These are phyloP conservation scores for Plenodomus tracheiphilus DNA, from an alignment of 2,329 filamentous ascomycete genomes.

Conservation along the genomic window DNA sequence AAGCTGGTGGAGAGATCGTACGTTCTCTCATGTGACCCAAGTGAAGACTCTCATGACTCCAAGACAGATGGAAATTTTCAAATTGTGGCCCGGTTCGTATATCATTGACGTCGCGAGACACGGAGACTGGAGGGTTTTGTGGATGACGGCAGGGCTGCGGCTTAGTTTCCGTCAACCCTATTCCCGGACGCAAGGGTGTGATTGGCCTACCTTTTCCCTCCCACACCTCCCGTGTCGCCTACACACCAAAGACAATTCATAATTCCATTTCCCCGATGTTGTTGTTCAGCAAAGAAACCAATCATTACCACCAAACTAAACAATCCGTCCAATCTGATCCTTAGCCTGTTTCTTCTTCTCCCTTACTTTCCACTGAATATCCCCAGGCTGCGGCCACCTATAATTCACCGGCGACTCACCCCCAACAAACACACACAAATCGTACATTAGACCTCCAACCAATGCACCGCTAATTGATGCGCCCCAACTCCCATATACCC, in stretches of 20 bases:
- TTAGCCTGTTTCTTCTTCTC: constrained; percentile 19
- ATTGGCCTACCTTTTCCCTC: background rate
- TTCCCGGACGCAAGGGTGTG: background rate
- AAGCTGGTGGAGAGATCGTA: too few species aligned
- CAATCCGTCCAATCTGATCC: constrained; percentile 18
- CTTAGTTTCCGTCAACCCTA: constrained; percentile 2
- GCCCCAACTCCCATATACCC: constrained; percentile 33
- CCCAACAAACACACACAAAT: constrained; percentile 37
- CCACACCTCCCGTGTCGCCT: too few species aligned
- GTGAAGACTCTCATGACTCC: too few species aligned
- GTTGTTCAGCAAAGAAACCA: too few species aligned
- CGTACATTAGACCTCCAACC: constrained; percentile 34
- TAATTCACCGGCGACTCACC: constrained; percentile 37
- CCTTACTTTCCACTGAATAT: constrained; percentile 22
- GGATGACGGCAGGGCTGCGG: background rate
- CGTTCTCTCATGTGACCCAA: too few species aligned
- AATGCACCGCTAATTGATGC: constrained; percentile 30
- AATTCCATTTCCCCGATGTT: too few species aligned
- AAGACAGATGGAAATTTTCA: too few species aligned
- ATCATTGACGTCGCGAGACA: too few species aligned
- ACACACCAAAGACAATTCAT: too few species aligned
- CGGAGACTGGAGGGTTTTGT: too few species aligned
- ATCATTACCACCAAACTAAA: too few species aligned
- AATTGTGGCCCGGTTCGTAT: too few species aligned
- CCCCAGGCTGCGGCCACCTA: constrained; percentile 28